These are phyloP conservation scores for Saitoella complicata DNA, from an alignment of 805 yeast genomes.

Conservation along the genomic window DNA sequence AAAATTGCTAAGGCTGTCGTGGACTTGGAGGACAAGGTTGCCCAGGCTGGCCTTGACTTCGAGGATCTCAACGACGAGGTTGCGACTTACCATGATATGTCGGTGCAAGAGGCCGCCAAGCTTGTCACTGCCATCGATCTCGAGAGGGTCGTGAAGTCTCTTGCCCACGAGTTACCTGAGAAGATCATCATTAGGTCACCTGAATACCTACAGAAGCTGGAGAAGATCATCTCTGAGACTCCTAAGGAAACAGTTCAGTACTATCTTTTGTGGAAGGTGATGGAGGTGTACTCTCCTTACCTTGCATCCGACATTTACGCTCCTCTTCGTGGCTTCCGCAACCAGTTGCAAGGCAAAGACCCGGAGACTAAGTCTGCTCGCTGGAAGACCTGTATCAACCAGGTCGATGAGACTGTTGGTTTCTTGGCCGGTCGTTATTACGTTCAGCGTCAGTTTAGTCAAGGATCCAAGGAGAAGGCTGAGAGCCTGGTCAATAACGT, in stretches of 20 bases:
- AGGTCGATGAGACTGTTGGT: slow-evolving; percentile 9
- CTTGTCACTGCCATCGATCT: slow-evolving; percentile 8
- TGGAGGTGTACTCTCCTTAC: slow-evolving; percentile 10
- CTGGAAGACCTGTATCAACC: slow-evolving; percentile 12
- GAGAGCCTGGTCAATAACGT: slow-evolving; percentile 10
- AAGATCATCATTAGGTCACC: slow-evolving; percentile 11
- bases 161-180: slow-evolving; percentile 8
- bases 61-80: slow-evolving; percentile 12
- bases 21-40: slow-evolving; percentile 8
- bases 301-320: slow-evolving; percentile 5
- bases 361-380: slow-evolving; percentile 11
- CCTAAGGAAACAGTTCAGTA: slow-evolving; percentile 12
- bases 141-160: slow-evolving; percentile 3
- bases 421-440: slow-evolving; percentile 10
- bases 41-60: slow-evolving; percentile 9
- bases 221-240: slow-evolving; percentile 6
- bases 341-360: slow-evolving; percentile 9
- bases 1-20: slow-evolving; percentile 10
- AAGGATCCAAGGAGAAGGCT: slow-evolving; percentile 11
- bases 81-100: slow-evolving; percentile 11
- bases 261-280: slow-evolving; percentile 13
- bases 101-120: slow-evolving; percentile 7
- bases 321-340: slow-evolving; percentile 11
- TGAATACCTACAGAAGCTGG: slow-evolving; percentile 8
- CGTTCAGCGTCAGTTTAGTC: slow-evolving; percentile 10